Percentiles rank a stretch among this genome's conserved stretches.
Evolutionary conservation across 176 grass and related monocot genomes (phyloP).

Genomic region (Eragrostis nindensis): DNA sequence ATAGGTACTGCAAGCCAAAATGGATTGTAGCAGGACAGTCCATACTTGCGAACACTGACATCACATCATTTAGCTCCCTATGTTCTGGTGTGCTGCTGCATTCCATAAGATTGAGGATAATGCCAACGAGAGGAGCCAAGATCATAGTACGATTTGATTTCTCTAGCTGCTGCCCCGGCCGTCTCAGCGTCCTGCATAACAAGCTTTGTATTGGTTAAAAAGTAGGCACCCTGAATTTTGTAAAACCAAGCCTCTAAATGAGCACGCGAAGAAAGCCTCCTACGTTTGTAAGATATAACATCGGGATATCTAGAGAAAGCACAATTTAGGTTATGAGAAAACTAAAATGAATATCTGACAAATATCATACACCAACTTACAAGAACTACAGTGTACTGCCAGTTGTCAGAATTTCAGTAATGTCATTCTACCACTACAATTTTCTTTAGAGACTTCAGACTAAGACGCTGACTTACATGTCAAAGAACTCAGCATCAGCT

Average conservation of each 20-base stretch:
- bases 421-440: background rate
- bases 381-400: background rate
- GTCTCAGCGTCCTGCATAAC: slow-evolving; percentile 61
- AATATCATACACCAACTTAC: slow-evolving; percentile 8
- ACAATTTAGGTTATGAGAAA: background rate
- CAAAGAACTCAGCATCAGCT: slow-evolving; percentile 85
- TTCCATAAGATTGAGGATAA: slow-evolving; percentile 84
- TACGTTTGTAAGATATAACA: slow-evolving; percentile 5
- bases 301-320: slow-evolving; percentile 11
- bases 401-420: slow-evolving; percentile 9
- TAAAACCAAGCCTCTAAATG: background rate
- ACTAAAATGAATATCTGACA: slow-evolving; percentile 5
- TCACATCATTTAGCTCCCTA: slow-evolving; percentile 71
- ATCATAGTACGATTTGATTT: slow-evolving; percentile 89
- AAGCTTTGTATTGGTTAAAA: slow-evolving; percentile 30
- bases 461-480: slow-evolving; percentile 67
- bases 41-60: slow-evolving; percentile 77
- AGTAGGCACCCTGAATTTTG: background rate
- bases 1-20: slow-evolving; percentile 77
- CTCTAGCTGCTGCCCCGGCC: slow-evolving; percentile 66
- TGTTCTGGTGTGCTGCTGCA: slow-evolving; percentile 44
- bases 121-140: slow-evolving; percentile 83
- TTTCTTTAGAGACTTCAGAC: background rate
- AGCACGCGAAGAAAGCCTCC: slow-evolving; percentile 2
- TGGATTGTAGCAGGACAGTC: slow-evolving; percentile 77